These are phyloP conservation scores for Vicia villosa DNA, from an alignment of 306 rosid species.

Conservation along the genomic window DNA sequence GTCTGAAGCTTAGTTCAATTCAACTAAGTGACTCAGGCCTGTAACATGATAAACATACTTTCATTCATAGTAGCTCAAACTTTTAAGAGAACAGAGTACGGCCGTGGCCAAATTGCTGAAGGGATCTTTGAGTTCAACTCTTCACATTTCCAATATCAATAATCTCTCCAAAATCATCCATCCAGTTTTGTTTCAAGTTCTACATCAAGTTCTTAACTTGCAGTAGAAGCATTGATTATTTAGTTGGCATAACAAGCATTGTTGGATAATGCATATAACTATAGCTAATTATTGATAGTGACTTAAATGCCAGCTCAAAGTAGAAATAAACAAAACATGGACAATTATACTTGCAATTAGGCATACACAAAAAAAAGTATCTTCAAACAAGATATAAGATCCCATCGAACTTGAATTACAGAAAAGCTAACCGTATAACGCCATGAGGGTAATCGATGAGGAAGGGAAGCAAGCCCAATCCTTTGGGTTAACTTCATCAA, in stretches of 20 bases:
- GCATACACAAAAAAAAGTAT: slow-evolving; percentile 16
- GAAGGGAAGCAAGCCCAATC: slow-evolving; percentile 81
- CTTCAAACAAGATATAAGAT: slow-evolving; percentile 27
- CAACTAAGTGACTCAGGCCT: slow-evolving; percentile 22
- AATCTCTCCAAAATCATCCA: slow-evolving; percentile 20
- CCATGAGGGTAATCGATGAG: slow-evolving; percentile 81
- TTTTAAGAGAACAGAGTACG: slow-evolving; percentile 23
- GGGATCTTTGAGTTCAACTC: slow-evolving; percentile 26
- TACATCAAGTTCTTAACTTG: slow-evolving; percentile 24
- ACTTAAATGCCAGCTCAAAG: slow-evolving; percentile 22
- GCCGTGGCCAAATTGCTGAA: slow-evolving; percentile 20
- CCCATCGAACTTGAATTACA: slow-evolving; percentile 15
- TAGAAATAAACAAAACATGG: slow-evolving; percentile 24
- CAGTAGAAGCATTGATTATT: slow-evolving; percentile 24
- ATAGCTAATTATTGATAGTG: slow-evolving; percentile 3
- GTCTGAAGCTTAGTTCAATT: slow-evolving; percentile 11
- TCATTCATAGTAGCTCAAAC: slow-evolving; percentile 20
- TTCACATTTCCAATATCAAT: slow-evolving; percentile 28
- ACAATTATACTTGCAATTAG: slow-evolving; percentile 21
- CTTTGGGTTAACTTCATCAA: slow-evolving; percentile 87
- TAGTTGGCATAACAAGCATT: slow-evolving; percentile 27
- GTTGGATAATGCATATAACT: slow-evolving; percentile 22
- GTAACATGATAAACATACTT: slow-evolving; percentile 17
- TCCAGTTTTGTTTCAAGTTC: slow-evolving; percentile 32
- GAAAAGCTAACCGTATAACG: slow-evolving; percentile 72